A percentile compares a stretch with the other conserved stretches of the same genome.
phyloP scores from a whole-genome alignment of 495 filamentous ascomycete genomes.

The Astrothelium subdiscretum region DNA sequence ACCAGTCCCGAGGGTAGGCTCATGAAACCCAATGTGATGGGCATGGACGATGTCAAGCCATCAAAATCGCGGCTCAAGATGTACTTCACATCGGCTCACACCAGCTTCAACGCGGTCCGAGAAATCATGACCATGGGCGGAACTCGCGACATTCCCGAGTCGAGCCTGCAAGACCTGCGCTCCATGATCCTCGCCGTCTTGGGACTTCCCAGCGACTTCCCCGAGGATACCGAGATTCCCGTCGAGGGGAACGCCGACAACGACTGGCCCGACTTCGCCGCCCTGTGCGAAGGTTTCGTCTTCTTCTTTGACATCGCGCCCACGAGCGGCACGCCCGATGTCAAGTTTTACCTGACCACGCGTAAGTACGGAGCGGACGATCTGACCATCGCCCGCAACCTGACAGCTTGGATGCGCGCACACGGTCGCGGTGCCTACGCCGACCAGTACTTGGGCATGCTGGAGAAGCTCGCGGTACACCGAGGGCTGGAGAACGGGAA shows the following conservation, averaged over 20 bases:
- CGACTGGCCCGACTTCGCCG: background rate
- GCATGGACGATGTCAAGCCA: background rate
- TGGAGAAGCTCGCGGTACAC: background rate
- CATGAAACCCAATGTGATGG: background rate
- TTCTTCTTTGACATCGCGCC: conserved; percentile 1
- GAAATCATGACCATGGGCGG: background rate
- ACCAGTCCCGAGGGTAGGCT: background rate
- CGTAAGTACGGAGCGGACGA: background rate
- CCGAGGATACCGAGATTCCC: background rate
- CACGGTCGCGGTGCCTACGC: background rate
- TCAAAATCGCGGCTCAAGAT: background rate
- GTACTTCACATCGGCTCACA: background rate
- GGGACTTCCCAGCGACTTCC: background rate
- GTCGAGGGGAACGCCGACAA: background rate
- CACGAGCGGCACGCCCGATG: background rate
- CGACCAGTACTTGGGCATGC: background rate
- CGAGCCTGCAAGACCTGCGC: background rate
- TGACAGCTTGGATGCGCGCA: background rate
- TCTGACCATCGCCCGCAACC: background rate
- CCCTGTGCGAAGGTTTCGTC: background rate
- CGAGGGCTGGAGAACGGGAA: background rate
- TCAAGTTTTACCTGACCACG: conserved; percentile 2
- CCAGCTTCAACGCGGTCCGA: background rate
- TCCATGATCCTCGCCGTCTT: background rate
- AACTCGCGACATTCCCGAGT: background rate